Evolutionary conservation across 2,329 filamentous ascomycete species (phyloP).

Genomic region (Sphaerostilbella broomeana): DNA sequence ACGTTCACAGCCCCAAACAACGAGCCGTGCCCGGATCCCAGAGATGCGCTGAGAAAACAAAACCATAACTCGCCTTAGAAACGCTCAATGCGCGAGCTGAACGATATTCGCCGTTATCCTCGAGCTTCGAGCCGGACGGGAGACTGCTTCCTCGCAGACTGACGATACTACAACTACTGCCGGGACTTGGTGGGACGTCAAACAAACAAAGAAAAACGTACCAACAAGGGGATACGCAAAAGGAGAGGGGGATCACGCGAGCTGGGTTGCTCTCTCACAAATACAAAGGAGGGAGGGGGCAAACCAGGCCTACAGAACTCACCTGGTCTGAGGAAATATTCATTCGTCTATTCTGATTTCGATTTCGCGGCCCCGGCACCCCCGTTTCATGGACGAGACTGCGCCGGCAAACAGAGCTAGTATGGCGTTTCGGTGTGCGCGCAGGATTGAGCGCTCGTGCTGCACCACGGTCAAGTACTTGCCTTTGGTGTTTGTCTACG

Average conservation of each 20-base stretch:
- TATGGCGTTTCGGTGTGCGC: conserved; percentile 58
- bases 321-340: too few relatives aligned
- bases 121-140: conserved; percentile 10
- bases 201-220: not conserved
- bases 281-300: not conserved
- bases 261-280: too few relatives aligned
- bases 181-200: not conserved
- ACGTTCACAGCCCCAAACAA: too few relatives aligned
- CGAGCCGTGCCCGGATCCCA: too few relatives aligned
- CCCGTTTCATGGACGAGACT: conserved; percentile 12
- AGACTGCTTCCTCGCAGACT: conserved; percentile 1
- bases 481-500: conserved; percentile 83
- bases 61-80: not conserved
- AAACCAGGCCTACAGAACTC: too few relatives aligned
- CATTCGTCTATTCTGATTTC: not conserved
- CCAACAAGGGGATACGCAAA: too few relatives aligned
- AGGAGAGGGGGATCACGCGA: too few relatives aligned
- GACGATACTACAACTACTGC: too few relatives aligned
- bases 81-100: conserved; percentile 11
- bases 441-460: conserved; percentile 73
- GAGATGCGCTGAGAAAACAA: too few relatives aligned
- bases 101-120: conserved; percentile 4
- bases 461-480: conserved; percentile 75
- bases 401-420: conserved; percentile 12
- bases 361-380: too few relatives aligned